phyloP scores from a whole-genome alignment of 2,329 filamentous ascomycete species.

The Purpureocillium lavendulum region DNA sequence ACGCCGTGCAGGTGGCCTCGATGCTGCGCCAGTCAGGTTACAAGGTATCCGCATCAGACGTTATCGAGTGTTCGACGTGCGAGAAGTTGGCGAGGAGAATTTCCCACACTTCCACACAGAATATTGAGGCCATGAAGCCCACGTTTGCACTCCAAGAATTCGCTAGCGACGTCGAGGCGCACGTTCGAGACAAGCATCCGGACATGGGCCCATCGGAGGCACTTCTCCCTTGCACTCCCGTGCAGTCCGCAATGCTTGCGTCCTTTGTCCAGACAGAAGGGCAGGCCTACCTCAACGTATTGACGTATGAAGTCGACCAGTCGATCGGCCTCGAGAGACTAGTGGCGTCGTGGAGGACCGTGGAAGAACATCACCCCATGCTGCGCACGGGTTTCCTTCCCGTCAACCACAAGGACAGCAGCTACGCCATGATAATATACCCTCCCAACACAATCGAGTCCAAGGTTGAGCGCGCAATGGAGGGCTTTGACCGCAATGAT shows the following conservation, averaged over 20 bases:
- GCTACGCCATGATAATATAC: constrained; percentile 72
- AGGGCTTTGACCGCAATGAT: constrained; percentile 18
- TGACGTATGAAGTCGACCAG: constrained; percentile 43
- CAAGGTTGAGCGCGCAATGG: constrained; percentile 7
- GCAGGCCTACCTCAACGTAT: constrained; percentile 65
- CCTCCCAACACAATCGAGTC: constrained; percentile 2
- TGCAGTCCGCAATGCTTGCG: constrained; percentile 73
- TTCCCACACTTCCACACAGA: constrained; percentile 6
- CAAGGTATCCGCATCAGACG: constrained; percentile 57
- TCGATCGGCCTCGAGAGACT: constrained; percentile 22
- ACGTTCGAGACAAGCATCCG: constrained; percentile 16
- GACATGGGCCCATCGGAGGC: constrained; percentile 35
- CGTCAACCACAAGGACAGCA: constrained; percentile 46
- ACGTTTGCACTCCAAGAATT: constrained; percentile 34
- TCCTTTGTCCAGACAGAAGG: constrained; percentile 63
- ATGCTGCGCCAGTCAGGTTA: constrained; percentile 53
- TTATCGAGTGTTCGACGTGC: constrained; percentile 55
- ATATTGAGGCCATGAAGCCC: background rate
- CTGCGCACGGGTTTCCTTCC: constrained; percentile 67
- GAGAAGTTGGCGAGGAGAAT: constrained; percentile 26
- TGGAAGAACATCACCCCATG: constrained; percentile 55
- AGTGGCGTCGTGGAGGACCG: constrained; percentile 53
- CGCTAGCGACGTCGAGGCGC: constrained; percentile 16
- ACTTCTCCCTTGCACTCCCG: constrained; percentile 67
- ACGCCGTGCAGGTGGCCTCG: constrained; percentile 68